Conservation (phyloP, 2,329 filamentous ascomycete species). For the Truncatella angustata region DNA sequence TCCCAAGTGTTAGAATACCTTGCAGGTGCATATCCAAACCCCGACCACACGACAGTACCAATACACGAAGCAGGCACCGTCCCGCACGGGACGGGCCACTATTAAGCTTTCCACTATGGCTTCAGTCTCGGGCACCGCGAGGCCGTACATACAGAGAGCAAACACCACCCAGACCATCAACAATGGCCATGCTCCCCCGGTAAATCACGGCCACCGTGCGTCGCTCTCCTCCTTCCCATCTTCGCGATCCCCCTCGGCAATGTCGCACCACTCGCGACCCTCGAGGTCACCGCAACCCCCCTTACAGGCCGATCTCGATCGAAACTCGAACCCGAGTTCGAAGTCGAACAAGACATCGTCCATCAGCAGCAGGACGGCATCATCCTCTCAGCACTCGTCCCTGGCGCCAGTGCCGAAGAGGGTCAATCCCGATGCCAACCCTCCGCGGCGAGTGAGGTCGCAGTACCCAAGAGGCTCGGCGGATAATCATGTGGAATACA, state of each 20-base stretch:
- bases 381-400: constrained; percentile 59
- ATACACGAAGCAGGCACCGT: constrained; percentile 1
- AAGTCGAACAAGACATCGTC: constrained; percentile 58
- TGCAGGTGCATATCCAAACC: background rate
- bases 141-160: constrained; percentile 40
- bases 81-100: constrained; percentile 1
- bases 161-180: constrained; percentile 35
- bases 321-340: constrained; percentile 57
- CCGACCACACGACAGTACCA: constrained; percentile 4
- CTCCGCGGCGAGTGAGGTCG: constrained; percentile 60
- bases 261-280: constrained; percentile 53
- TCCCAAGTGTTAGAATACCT: too few relatives aligned
- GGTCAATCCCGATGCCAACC: constrained; percentile 49
- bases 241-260: constrained; percentile 56
- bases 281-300: constrained; percentile 54
- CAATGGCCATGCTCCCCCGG: constrained; percentile 18
- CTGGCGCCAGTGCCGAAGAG: constrained; percentile 48
- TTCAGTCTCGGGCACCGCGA: constrained; percentile 36
- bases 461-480: constrained; percentile 72
- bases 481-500: constrained; percentile 98
- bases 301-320: constrained; percentile 48
- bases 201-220: constrained; percentile 40
- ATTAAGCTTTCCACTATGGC: constrained; percentile 31
- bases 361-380: constrained; percentile 43
- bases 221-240: constrained; percentile 65